Conservation (phyloP, 768 basidiomycete genomes). For the Tephrocybe sp. region DNA sequence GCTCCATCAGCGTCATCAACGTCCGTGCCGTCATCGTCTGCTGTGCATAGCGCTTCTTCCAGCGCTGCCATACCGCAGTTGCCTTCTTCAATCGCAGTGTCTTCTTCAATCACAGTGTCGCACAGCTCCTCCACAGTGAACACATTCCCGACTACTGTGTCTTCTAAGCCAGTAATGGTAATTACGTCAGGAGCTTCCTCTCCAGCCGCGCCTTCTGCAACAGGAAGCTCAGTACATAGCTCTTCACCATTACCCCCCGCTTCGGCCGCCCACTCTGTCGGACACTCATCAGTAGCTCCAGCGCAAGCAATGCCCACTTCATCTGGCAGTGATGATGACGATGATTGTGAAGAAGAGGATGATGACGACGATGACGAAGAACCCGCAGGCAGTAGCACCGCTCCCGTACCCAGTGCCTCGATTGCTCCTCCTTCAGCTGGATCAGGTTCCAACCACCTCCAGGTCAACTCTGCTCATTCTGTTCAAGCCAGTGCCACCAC, state of each 20-base stretch:
- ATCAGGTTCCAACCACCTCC: neutral
- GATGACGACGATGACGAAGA: neutral
- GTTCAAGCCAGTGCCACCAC: neutral
- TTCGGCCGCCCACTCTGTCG: too few relatives aligned
- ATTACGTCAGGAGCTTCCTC: too few relatives aligned
- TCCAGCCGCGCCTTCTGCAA: neutral
- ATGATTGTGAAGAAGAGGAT: slow-evolving; percentile 7
- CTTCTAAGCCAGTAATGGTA: neutral
- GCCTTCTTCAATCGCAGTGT: neutral
- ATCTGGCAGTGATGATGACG: slow-evolving; percentile 4
- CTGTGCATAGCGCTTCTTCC: slow-evolving; percentile 2
- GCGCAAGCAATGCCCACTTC: neutral
- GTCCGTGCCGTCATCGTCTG: neutral
- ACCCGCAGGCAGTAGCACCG: neutral
- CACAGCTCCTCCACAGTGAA: neutral
- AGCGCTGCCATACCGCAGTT: neutral
- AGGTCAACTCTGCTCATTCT: neutral
- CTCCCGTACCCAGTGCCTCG: neutral
- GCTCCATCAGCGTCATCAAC: slow-evolving; percentile 3
- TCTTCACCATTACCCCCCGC: neutral
- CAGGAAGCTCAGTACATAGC: neutral
- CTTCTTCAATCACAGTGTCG: neutral
- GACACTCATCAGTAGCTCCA: neutral
- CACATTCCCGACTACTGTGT: neutral
- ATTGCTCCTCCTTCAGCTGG: slow-evolving; percentile 1